These are phyloP conservation scores for Rhynchospora tenuis DNA, from an alignment of 176 grass and related monocot genomes.

Conservation along the genomic window DNA sequence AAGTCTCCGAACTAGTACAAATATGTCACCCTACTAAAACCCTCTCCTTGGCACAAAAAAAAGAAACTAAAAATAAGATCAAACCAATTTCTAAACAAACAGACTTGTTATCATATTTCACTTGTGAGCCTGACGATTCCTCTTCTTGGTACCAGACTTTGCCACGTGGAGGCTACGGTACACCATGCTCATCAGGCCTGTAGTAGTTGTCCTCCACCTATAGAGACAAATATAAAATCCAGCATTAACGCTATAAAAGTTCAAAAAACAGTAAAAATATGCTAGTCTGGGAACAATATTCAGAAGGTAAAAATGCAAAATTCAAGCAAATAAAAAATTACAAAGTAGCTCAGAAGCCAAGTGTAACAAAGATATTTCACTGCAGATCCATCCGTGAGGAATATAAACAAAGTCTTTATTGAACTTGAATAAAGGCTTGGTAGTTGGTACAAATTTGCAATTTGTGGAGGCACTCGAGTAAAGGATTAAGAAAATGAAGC, in stretches of 20 bases:
- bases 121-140: constrained; percentile 57
- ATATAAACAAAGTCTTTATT: too few species aligned
- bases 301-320: background rate
- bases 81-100: background rate
- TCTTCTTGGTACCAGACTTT: constrained; percentile 84
- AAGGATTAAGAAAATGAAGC: too few species aligned
- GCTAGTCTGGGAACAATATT: background rate
- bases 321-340: background rate
- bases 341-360: constrained; percentile 63
- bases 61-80: background rate
- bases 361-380: constrained; percentile 59
- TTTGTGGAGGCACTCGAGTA: too few species aligned
- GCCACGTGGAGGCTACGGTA: constrained; percentile 77
- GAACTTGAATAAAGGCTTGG: too few species aligned
- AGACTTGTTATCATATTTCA: background rate
- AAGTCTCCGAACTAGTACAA: background rate
- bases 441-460: too few species aligned
- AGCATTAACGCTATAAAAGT: background rate
- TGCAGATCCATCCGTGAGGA: constrained; percentile 47
- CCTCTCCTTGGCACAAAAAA: background rate
- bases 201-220: constrained; percentile 74
- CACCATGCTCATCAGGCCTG: constrained; percentile 65
- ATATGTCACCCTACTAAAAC: constrained; percentile 10
- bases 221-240: background rate
- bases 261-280: background rate